These are phyloP conservation scores for Apostasia shenzhenica DNA, from an alignment of 106 monocot genomes.

Conservation along the genomic window DNA sequence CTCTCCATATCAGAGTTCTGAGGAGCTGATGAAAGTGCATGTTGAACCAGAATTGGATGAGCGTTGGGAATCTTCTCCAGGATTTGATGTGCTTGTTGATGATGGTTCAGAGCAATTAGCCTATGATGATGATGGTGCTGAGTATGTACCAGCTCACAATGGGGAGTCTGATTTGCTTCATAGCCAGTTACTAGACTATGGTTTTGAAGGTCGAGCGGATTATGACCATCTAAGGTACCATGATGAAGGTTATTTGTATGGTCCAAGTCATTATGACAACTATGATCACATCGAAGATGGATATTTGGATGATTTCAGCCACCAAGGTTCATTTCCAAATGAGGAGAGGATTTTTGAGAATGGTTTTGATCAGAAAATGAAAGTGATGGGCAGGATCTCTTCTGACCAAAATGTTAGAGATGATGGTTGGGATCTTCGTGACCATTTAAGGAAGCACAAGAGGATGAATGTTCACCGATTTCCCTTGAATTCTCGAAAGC, in stretches of 20 bases:
- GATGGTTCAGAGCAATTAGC: slow-evolving; percentile 28
- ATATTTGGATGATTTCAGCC: slow-evolving; percentile 18
- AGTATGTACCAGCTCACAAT: slow-evolving; percentile 23
- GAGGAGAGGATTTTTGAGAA: slow-evolving; percentile 23
- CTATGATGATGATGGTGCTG: slow-evolving; percentile 28
- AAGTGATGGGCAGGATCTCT: background rate
- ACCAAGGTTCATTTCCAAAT: background rate
- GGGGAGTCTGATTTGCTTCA: slow-evolving; percentile 19
- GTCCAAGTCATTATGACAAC: slow-evolving; percentile 13
- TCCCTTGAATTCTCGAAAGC: background rate
- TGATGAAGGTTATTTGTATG: slow-evolving; percentile 12
- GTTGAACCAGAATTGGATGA: slow-evolving; percentile 26
- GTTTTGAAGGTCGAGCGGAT: slow-evolving; percentile 16
- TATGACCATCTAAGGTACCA: slow-evolving; percentile 21
- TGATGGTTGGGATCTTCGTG: slow-evolving; percentile 29
- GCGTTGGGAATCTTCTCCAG: slow-evolving; percentile 46
- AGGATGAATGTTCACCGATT: slow-evolving; percentile 14
- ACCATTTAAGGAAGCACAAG: slow-evolving; percentile 27
- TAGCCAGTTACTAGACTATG: slow-evolving; percentile 16
- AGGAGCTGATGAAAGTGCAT: slow-evolving; percentile 17
- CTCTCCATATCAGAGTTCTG: slow-evolving; percentile 21
- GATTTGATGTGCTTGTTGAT: slow-evolving; percentile 56
- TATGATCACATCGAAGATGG: slow-evolving; percentile 16
- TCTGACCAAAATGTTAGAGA: background rate
- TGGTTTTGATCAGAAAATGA: slow-evolving; percentile 6